These are phyloP conservation scores for Pinus albicaulis DNA, from an alignment of 75 land plant species.

Conservation along the genomic window DNA sequence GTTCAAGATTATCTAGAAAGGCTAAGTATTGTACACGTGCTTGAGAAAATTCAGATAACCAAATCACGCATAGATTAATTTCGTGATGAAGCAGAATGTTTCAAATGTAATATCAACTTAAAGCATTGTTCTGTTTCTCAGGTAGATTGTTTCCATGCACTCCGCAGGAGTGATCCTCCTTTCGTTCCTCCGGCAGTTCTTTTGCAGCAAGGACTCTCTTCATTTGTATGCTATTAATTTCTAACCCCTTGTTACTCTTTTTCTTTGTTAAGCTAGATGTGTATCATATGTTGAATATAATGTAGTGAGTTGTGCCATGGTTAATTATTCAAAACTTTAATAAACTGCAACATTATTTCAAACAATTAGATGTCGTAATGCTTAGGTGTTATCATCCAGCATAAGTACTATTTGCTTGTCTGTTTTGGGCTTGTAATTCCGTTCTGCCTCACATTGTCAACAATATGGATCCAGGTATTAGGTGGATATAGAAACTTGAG, in stretches of 20 bases:
- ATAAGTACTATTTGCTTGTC: not conserved
- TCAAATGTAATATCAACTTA: not conserved
- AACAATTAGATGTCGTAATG: not conserved
- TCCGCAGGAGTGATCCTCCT: slow-evolving; percentile 95
- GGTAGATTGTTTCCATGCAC: slow-evolving; percentile 97
- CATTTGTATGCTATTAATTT: slow-evolving; percentile 64
- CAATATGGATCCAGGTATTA: not conserved
- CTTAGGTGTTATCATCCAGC: not conserved
- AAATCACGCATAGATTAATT: not conserved
- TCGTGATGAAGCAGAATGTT: not conserved
- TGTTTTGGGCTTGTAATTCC: not conserved
- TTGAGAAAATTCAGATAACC: not conserved
- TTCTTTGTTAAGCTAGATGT: not conserved
- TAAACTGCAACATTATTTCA: not conserved
- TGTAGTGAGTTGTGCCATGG: not conserved
- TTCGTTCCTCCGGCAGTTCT: slow-evolving; percentile 78
- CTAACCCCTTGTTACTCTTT: not conserved
- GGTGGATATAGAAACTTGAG: not conserved
- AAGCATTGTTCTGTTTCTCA: slow-evolving; percentile 14
- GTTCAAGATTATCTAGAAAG: not conserved
- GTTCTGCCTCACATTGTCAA: not conserved
- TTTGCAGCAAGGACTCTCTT: slow-evolving; percentile 83
- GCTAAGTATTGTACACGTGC: not conserved
- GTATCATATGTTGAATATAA: not conserved
- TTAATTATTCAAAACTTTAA: not conserved